Conservation (phyloP, 2,329 filamentous ascomycete genomes). For the Penicillium sp. region DNA sequence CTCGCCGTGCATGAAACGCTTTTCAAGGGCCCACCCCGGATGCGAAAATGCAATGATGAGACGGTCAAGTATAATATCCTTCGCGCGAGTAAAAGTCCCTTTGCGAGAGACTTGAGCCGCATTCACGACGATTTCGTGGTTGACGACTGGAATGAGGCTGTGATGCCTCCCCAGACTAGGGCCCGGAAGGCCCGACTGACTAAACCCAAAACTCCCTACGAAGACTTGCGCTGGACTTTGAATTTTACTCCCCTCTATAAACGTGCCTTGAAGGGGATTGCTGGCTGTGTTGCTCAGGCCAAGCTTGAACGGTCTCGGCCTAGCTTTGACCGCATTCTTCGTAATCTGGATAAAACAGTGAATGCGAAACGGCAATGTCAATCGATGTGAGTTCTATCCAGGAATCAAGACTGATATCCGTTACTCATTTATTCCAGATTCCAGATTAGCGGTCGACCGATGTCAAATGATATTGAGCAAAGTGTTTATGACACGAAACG, state of each 20-base stretch:
- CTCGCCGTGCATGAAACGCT: slow-evolving; percentile 38
- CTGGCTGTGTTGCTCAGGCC: not conserved
- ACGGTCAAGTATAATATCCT: slow-evolving; percentile 18
- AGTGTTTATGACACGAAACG: slow-evolving; percentile 30
- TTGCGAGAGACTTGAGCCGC: not conserved
- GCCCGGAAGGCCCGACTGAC: slow-evolving; percentile 9
- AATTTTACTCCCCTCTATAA: slow-evolving; percentile 32
- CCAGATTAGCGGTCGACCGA: slow-evolving; percentile 31
- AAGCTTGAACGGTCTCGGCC: not conserved
- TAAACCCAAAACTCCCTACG: slow-evolving; percentile 8
- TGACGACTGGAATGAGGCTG: slow-evolving; percentile 38
- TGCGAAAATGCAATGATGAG: slow-evolving; percentile 13
- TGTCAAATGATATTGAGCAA: slow-evolving; percentile 40
- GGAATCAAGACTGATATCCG: not conserved
- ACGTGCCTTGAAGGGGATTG: slow-evolving; percentile 18
- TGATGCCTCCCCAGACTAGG: slow-evolving; percentile 7
- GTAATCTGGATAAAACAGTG: slow-evolving; percentile 16
- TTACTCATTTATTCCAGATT: slow-evolving; percentile 25
- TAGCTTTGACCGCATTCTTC: slow-evolving; percentile 26
- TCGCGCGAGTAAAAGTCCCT: slow-evolving; percentile 18
- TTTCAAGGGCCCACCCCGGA: slow-evolving; percentile 23
- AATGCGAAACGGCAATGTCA: slow-evolving; percentile 11
- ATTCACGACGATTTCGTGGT: slow-evolving; percentile 36
- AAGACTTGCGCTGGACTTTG: slow-evolving; percentile 30
- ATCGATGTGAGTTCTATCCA: slow-evolving; percentile 31